Percentiles rank a stretch among this genome's conserved stretches.
These are phyloP conservation scores for Cynanchum wilfordii DNA, from an alignment of 257 asterid genomes.

Conservation along the genomic window DNA sequence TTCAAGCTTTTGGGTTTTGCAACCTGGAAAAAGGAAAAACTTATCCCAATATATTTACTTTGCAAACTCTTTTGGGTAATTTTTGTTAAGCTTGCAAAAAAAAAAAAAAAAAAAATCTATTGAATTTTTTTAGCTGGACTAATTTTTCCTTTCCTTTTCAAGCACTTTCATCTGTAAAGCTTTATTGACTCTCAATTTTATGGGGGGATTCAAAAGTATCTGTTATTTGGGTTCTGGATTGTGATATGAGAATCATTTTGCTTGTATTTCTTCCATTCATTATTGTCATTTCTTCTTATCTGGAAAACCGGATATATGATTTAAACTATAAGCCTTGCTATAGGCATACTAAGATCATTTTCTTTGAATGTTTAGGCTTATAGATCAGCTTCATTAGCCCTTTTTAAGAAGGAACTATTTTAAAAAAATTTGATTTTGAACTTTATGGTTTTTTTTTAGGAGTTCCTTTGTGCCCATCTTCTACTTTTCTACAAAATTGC, in stretches of 20 bases:
- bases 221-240: background rate
- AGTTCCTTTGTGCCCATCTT: background rate
- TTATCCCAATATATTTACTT: background rate
- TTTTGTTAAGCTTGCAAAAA: background rate
- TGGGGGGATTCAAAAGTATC: background rate
- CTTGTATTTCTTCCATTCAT: background rate
- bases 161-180: background rate
- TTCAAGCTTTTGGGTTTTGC: background rate
- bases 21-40: background rate
- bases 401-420: background rate
- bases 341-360: background rate
- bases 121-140: background rate
- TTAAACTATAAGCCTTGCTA: background rate
- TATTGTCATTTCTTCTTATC: background rate
- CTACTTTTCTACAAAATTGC: background rate
- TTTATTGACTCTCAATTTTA: background rate
- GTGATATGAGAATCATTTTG: background rate
- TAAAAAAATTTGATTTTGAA: background rate
- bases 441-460: background rate
- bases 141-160: background rate
- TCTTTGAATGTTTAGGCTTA: background rate
- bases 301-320: background rate
- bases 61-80: background rate
- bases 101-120: background rate
- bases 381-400: background rate